Percentiles rank a stretch among this genome's conserved stretches.
Evolutionary conservation across 441 rosid genomes (phyloP).

Genomic region (Biscutella auriculata): DNA sequence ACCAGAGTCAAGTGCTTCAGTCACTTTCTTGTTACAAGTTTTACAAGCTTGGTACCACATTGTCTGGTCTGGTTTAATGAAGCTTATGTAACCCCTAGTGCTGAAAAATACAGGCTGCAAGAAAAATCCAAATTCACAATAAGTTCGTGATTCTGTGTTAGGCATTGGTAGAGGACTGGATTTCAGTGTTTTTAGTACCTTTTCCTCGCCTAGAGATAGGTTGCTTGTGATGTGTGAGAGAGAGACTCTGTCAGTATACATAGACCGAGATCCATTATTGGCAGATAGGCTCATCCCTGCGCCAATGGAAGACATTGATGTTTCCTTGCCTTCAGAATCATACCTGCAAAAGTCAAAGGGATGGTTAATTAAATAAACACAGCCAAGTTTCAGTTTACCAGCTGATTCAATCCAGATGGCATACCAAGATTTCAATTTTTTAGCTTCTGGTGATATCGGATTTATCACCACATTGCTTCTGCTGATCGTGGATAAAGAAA

Average conservation of each 20-base stretch:
- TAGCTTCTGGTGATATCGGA: conserved; percentile 65
- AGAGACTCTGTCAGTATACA: conserved; percentile 55
- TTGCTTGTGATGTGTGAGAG: conserved; percentile 52
- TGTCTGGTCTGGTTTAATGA: conserved; percentile 77
- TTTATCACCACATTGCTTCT: conserved; percentile 52
- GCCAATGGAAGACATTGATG: conserved; percentile 64
- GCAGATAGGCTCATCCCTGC: conserved; percentile 47
- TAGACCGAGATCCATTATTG: conserved; percentile 49
- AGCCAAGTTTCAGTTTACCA: background rate
- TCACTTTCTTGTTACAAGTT: conserved; percentile 86
- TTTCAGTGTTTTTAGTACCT: conserved; percentile 33
- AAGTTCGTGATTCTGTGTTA: background rate
- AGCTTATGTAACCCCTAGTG: conserved; percentile 56
- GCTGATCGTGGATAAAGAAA: conserved; percentile 65
- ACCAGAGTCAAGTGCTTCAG: conserved; percentile 71
- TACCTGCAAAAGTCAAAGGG: conserved; percentile 33
- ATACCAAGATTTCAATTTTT: conserved; percentile 64
- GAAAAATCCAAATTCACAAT: background rate
- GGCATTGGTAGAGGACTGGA: background rate
- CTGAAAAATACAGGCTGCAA: conserved; percentile 69
- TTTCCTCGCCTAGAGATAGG: conserved; percentile 58
- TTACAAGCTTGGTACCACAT: conserved; percentile 98
- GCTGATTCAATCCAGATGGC: background rate
- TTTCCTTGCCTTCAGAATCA: conserved; percentile 72
- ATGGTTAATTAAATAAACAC: background rate